Base-by-base conservation (phyloP, 2,329 filamentous ascomycete species). In the Colletotrichum sp. region DNA sequence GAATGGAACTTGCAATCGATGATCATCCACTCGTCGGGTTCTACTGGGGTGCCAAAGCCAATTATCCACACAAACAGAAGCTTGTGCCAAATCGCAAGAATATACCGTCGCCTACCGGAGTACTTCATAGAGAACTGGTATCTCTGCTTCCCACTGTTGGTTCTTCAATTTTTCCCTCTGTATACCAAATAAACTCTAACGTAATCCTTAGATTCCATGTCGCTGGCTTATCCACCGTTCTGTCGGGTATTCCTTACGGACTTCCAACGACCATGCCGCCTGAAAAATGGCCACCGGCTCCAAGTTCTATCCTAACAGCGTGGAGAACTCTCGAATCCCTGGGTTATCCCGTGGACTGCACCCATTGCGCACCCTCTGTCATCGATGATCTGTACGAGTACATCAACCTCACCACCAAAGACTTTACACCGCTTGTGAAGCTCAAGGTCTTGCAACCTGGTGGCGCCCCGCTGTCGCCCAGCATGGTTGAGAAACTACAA, bases 1-100 rank as follows among this genome's bases (percentile, higher is more conserved):
- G 68, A 72, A 13, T 75, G 72, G 72, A 75, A 72, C 24, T 9
- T 72, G 10, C 72, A 75, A 8, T 59, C 72, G 4, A 75, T 72
- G 68, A 75, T 75, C 4, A 75, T 75, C n/a, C 72, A 75, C 10
- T 75, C 72, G 3, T 75, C 72, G 12, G 72, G 72, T 13, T 75
- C 72, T 5, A 75, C 72, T 2, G 68, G 72, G 2, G 69, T 72
- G 9, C 72, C 72, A 5, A 75, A 75, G 30, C 68, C 72, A 5
- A 66, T 75, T 8, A 72, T 72, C 2, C 72, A 75, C 13, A 72
- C 72, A 3, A 75, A 75, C 34, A 55, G 72, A 24, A 75, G 72
- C 6, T 6, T 75, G 6, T 75, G 72, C 8, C 72, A 75, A 5
- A 75, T 75, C 18, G 72, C 32, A 0, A 55, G 72, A 12, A 75